phyloP scores from a whole-genome alignment of 805 yeast species.

The Jamesozyma lodderae region DNA sequence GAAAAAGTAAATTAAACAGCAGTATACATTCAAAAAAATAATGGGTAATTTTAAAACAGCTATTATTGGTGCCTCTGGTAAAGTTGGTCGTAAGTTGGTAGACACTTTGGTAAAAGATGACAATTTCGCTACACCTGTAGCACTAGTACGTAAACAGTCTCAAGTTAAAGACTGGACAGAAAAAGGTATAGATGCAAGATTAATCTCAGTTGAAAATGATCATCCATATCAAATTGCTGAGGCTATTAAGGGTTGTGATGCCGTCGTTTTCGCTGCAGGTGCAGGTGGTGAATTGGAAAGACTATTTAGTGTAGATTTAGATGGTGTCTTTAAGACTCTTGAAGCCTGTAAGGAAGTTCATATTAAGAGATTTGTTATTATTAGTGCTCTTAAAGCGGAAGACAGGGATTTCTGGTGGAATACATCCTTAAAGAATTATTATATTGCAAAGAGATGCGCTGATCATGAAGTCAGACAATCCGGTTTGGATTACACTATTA shows the following conservation, averaged over 20 bases:
- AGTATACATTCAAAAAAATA: too few relatives aligned
- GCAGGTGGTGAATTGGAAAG: conserved; percentile 44
- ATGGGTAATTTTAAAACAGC: too few relatives aligned
- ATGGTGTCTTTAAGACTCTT: conserved; percentile 47
- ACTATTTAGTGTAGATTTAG: conserved; percentile 47
- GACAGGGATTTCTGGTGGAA: conserved; percentile 38
- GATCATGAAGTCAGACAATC: conserved; percentile 37
- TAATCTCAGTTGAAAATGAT: conserved; percentile 34
- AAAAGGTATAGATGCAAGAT: conserved; percentile 29
- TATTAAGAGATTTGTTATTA: conserved; percentile 39
- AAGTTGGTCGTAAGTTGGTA: conserved; percentile 43
- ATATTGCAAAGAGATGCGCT: conserved; percentile 53
- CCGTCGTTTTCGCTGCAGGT: conserved; percentile 44
- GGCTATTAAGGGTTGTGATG: conserved; percentile 39
- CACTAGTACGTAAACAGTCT: conserved; percentile 37
- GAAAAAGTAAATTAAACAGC: too few relatives aligned
- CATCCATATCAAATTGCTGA: conserved; percentile 29
- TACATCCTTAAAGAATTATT: conserved; percentile 36
- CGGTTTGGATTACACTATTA: conserved; percentile 43
- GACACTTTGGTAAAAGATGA: conserved; percentile 26
- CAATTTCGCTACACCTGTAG: conserved; percentile 33
- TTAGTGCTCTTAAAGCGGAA: conserved; percentile 47
- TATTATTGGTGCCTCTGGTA: conserved; percentile 55
- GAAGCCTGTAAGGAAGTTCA: conserved; percentile 42
- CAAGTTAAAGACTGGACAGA: conserved; percentile 35